Base-by-base conservation (phyloP, 2,329 filamentous ascomycete genomes). In the Capronia epimyces region DNA sequence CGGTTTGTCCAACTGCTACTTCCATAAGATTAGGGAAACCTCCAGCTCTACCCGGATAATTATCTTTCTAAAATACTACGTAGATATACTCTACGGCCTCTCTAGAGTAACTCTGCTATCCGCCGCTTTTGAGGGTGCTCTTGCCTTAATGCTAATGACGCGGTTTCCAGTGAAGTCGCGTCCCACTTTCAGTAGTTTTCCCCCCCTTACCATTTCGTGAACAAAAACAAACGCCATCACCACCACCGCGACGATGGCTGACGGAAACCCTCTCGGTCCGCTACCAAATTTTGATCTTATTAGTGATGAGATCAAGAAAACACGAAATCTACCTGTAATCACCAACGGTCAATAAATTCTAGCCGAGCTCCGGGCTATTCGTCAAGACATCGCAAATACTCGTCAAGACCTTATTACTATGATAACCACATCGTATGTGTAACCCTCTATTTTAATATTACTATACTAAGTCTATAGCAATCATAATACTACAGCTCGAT, bases 391-490 rank as follows among this genome's bases (percentile, higher is more conserved):
- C 40, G 49, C 49, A 51, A 46, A 41, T 46, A 25, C 44, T 21
- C 49, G 49, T 51, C 43, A 46, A 51, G 49, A 51, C n/a, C 42
- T 51, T 42, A 20, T 46, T 18, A 53, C 44, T 45, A 49, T 41
- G 31, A 45, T 48, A 9, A 48, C 40, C 49, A 41, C 40, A 21
- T 53, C 50, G 45, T 53, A 53, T 41, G 50, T 53, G 44, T 22
- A 18, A 45, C 43, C 8, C 43, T 45, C 25, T 2, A 48, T 46
- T 50, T 16, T 45, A 13, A 45, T 25, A 50, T 50, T 44, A 50
- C 47, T 50, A 3, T 50, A 36, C 47, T 50, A 44, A 50, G 46
- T 46, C 47, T 50, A 50, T 50, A 50, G 41, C 20, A 50, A 50
- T 46, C 47, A 50, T 27, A 46, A 50, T 32, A 50, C 46, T 39